phyloP scores from a whole-genome alignment of 345 rosid species.

The Eucalyptus pumila region DNA sequence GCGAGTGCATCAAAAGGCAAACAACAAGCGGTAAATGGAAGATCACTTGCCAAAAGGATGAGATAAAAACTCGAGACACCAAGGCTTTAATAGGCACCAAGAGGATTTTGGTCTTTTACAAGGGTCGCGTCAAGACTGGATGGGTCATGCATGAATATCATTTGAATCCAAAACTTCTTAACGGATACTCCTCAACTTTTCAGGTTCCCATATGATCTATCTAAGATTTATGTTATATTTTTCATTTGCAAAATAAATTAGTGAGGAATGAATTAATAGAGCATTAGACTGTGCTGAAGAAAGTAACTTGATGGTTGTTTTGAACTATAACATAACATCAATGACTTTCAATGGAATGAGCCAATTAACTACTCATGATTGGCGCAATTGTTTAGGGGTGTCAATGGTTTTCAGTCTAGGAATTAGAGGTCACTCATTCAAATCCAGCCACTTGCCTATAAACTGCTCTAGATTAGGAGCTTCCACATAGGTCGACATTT shows the following conservation, averaged over 20 bases:
- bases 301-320: background rate
- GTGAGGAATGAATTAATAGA: background rate
- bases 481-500: rapidly evolving
- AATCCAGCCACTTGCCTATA: background rate
- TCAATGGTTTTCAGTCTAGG: background rate
- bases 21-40: background rate
- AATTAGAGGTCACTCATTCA: background rate
- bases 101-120: background rate
- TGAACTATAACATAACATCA: background rate
- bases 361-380: background rate
- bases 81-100: background rate
- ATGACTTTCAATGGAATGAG: background rate
- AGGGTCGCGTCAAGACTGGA: background rate
- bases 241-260: background rate
- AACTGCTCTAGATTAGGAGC: background rate
- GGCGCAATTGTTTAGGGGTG: background rate
- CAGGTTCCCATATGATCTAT: background rate
- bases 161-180: background rate
- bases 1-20: background rate
- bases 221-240: background rate
- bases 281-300: background rate
- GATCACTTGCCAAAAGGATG: background rate
- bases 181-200: background rate
- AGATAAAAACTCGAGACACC: background rate
- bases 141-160: background rate